Evolutionary conservation across 2,329 filamentous ascomycete genomes (phyloP), one percentile per base, ranked within the genome.

Genomic region (Ramularia endophylla): DNA sequence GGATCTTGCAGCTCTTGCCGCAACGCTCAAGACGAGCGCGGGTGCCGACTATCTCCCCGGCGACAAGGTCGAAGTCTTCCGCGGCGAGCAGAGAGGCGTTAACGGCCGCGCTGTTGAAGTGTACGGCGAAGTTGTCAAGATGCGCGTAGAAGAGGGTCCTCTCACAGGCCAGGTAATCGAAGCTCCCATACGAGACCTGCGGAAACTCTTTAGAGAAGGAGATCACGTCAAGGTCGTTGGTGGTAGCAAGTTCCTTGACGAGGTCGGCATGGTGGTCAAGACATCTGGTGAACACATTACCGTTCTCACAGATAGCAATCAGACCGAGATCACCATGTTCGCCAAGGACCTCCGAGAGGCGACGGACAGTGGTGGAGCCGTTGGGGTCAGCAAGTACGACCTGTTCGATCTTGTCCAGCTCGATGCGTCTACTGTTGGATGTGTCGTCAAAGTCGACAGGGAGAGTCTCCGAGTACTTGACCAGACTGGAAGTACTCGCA

Each of bases 191-290:
- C 94, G 92, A 66, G 86, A 87, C 32, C 74, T 98, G 18, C 85
- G 92, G 43, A 98, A 98, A 67, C 79, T 87, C 20, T 98, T 98
- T 75, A 81, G 78, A 51, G 77, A 89, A 48, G 92, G 92, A 72
- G 92, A 98, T 58, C 92, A 98, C 60, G 92, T 98, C 70, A 97
- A 97, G 70, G 92, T 98, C 53, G 94, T 95, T 61, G 90, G 92
- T 41, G 90, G 89, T 28, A 95, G 89, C 68, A 85, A 87, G 55
- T 97, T 89, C 64, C 81, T 86, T 41, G 92, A 95, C 55, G 92
- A 98, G 67, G 85, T 97, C 32, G 92, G 92, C 65, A 94, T 95
- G 78, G 89, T 98, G 38, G 88, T 97, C 51, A 87, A 87, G 63
- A 92, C 95, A 52, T 83, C 80, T 36, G 87, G 94, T 46, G 92